Conservation (phyloP, 2,329 filamentous ascomycete species). For the Scedosporium boydii region DNA sequence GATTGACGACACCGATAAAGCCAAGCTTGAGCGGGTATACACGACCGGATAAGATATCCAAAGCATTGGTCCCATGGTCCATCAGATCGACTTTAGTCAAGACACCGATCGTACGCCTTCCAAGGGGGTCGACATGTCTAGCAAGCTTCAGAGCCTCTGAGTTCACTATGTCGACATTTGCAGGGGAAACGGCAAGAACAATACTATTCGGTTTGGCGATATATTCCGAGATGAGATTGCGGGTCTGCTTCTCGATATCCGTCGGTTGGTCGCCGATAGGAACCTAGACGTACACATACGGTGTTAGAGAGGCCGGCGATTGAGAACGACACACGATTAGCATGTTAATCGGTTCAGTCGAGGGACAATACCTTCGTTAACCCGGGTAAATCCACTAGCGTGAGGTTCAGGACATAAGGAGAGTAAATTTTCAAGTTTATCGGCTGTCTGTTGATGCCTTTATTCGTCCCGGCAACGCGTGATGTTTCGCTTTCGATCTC, state of each 20-base stretch:
- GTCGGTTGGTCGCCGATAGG: constrained; percentile 95
- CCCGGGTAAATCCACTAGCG: constrained; percentile 88
- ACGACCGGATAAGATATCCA: constrained; percentile 93
- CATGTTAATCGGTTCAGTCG: constrained; percentile 1
- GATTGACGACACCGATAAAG: constrained; percentile 96
- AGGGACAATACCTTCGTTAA: constrained; percentile 66
- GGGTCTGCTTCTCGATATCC: constrained; percentile 97
- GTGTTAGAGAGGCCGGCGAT: constrained; percentile 5
- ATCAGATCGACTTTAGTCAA: constrained; percentile 96
- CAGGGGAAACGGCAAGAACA: constrained; percentile 89
- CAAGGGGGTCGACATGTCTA: constrained; percentile 90
- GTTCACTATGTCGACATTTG: constrained; percentile 97
- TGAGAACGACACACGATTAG: too few species aligned
- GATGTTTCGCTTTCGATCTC: constrained; percentile 97
- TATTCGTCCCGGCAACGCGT: constrained; percentile 86
- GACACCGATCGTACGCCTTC: constrained; percentile 90
- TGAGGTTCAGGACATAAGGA: constrained; percentile 90
- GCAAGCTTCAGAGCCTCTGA: constrained; percentile 95
- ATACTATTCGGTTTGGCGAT: constrained; percentile 99
- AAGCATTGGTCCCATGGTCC: constrained; percentile 96
- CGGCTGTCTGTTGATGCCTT: constrained; percentile 93
- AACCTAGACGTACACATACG: constrained; percentile 43
- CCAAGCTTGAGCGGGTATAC: constrained; percentile 96
- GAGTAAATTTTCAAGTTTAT: constrained; percentile 99
- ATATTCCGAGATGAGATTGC: constrained; percentile 93